Evolutionary conservation across 1,284 basidiomycete genomes (phyloP).

Genomic region (Lentinus polychrous): DNA sequence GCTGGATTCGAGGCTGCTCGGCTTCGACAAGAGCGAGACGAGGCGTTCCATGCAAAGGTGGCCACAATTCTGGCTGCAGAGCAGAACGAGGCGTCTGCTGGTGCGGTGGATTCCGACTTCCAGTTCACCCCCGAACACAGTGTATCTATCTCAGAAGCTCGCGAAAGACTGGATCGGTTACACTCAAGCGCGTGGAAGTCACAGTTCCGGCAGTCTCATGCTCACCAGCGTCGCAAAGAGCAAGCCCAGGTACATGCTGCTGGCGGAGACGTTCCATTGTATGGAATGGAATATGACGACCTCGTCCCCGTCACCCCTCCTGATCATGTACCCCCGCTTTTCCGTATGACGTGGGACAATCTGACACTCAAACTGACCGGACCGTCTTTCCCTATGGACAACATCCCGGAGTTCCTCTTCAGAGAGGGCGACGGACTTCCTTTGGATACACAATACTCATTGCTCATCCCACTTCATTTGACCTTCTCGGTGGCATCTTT

Average conservation of each 20-base stretch:
- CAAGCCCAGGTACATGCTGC: constrained; percentile 11
- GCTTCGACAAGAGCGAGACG: constrained; percentile 72
- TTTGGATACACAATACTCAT: constrained; percentile 64
- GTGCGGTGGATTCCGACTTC: constrained; percentile 28
- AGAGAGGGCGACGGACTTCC: constrained; percentile 71
- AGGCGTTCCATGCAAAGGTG: constrained; percentile 78
- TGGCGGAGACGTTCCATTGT: constrained; percentile 10
- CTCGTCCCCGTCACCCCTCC: constrained; percentile 29
- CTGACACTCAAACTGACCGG: constrained; percentile 53
- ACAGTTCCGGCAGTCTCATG: constrained; percentile 14
- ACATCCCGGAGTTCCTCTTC: constrained; percentile 65
- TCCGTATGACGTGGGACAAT: constrained; percentile 62
- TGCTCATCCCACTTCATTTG: constrained; percentile 83
- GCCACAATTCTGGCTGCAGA: constrained; percentile 47
- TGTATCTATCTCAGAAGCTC: constrained; percentile 68
- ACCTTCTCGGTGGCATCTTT: constrained; percentile 62
- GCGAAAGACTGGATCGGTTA: constrained; percentile 63
- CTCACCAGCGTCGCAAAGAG: constrained; percentile 15
- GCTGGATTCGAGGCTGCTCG: constrained; percentile 73
- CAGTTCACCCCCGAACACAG: constrained; percentile 60
- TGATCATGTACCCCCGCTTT: constrained; percentile 60
- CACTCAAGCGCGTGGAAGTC: constrained; percentile 76
- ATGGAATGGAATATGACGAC: constrained; percentile 15
- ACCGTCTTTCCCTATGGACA: constrained; percentile 56
- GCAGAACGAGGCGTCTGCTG: constrained; percentile 12